Evolutionary conservation across 805 yeast species (phyloP).

Genomic region (Candida manassasensis): DNA sequence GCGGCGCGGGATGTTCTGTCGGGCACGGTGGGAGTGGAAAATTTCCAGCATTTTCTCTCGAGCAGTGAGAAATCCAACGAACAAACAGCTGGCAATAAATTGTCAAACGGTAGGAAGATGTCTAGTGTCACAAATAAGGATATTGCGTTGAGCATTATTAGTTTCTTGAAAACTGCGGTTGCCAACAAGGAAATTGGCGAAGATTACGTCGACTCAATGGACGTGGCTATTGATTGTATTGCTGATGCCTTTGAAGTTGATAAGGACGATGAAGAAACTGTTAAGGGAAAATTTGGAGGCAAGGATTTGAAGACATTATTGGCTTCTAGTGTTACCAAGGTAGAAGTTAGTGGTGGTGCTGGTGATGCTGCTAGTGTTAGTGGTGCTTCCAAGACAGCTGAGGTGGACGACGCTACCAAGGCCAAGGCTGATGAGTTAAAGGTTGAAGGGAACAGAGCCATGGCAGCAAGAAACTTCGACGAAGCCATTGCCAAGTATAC

Average conservation of each 20-base stretch:
- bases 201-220: conserved; percentile 84
- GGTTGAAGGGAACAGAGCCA: conserved; percentile 82
- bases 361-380: conserved; percentile 20
- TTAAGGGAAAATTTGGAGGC: conserved; percentile 41
- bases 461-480: conserved; percentile 70
- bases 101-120: too few relatives aligned
- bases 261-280: conserved; percentile 41
- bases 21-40: too few relatives aligned
- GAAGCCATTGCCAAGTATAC: conserved; percentile 76
- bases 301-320: conserved; percentile 46
- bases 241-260: conserved; percentile 77
- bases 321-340: conserved; percentile 6
- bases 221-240: conserved; percentile 90
- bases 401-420: conserved; percentile 49
- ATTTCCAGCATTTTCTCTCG: too few relatives aligned
- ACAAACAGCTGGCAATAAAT: not conserved
- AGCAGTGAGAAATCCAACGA: not conserved
- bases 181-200: conserved; percentile 60
- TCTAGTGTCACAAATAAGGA: conserved; percentile 47
- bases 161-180: conserved; percentile 59
- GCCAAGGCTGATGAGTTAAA: conserved; percentile 82
- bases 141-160: conserved; percentile 68
- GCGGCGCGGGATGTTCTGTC: conserved; percentile 1
- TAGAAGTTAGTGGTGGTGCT: conserved; percentile 17
- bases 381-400: conserved; percentile 13